Evolutionary conservation across 78 protist genomes (phyloP), one percentile per base, ranked within the genome.

Genomic region (slime mould (Dictyostelium discoideum)): DNA sequence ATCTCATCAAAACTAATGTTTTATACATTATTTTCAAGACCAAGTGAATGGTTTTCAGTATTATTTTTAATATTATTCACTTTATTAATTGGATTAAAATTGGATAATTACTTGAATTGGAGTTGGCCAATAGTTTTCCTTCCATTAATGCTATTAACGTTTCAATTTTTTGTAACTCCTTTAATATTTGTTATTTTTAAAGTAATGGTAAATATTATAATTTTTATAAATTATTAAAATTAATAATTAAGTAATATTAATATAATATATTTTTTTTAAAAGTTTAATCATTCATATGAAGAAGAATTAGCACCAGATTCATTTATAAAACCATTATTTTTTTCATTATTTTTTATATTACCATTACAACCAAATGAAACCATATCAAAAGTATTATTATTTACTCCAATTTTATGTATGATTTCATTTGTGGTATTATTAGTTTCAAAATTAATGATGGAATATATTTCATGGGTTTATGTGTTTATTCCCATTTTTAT

Each of bases 271-370:
- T 54, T 37, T 16, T 76, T 18, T 76, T 32, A 0, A 37, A 9
- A 76, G 50, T 78, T 26, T 42, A 42, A 42, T 22, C 60, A 78
- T 42, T 22, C 32, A 20, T 78, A 78, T 44, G 84, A 78, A 42
- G 84, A 78, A 42, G 84, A 78, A 44, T n/a, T 78, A 20, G 42
- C 84, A 22, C 60, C 84, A 78, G 65, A 37, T n/a, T 42, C 65
- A 42, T 78, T 32, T 78, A 42, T 42, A 1, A 78, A 78, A 40
- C 84, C 84, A 42, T 78, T 78, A 24, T 78, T 78, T 42, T 78
- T 78, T 78, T 42, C 84, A 78, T 78, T 78, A 29, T 78, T 78
- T 78, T 78, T 78, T 22, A 78, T 78, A 9, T 5, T 37, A 7
- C 84, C 84, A 42, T 22, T 78, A 3, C 84, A 78, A 78, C 60